Evolutionary conservation across 768 basidiomycete genomes (phyloP), one percentile per base, ranked within the genome.

Genomic region (Favolaschia claudopus): DNA sequence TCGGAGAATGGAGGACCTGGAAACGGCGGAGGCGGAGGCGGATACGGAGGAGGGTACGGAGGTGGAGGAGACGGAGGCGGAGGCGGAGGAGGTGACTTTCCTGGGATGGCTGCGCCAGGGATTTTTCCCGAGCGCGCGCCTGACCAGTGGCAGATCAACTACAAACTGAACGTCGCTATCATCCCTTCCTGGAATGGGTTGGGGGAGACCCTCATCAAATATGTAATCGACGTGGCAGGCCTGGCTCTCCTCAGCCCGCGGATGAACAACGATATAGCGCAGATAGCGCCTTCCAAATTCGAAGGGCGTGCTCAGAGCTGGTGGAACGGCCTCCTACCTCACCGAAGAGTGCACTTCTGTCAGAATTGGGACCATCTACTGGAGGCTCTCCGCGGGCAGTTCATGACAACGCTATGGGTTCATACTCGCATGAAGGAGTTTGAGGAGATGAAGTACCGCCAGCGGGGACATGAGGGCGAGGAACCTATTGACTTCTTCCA

Each of bases 271-370:
- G 46, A 36, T 1, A 22, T 51, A 17, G 57, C 48, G 14, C 39
- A 50, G 24, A 28, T 52, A 5, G 57, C 57, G 3, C 57, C 57
- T 15, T 28, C 20, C 14, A 42, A 31, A 15, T 52, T 50, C 27
- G 43, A 22, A 3, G 57, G 32, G 10, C 31, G 28, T 2, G 57
- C 57, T 5, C 1, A 10, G 32, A 28, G 5, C 5, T 59, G 57
- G 57, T 59, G 47, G 47, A 50, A 45, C n/a, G 24, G 5, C 15
- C 32, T 55, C 10, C 44, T 52, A 39, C 27, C 27, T 52, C 7
- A 39, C 50, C 8, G 25, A 9, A 4, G 28, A 29, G 13, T 58
- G 56, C n/a, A 48, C 27, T 32, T 14, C 17, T 2, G 6, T 3
- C 53, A 31, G 2, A 31, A 10, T 2, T 44, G 42, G 42, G 42